Evolutionary conservation across 106 monocot species (phyloP).

Genomic region (Allium sativum): DNA sequence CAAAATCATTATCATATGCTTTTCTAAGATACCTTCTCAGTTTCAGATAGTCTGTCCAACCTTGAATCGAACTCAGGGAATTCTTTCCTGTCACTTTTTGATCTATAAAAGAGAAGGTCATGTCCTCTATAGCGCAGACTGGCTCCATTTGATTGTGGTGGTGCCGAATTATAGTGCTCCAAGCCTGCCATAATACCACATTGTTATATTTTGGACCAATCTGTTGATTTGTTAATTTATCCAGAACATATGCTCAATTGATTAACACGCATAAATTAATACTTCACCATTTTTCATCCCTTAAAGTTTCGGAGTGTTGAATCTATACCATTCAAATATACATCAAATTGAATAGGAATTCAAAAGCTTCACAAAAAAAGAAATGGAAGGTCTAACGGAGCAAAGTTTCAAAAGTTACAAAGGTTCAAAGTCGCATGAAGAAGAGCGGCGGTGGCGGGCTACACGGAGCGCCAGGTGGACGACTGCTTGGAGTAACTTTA

Average conservation of each 20-base stretch:
- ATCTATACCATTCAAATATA: background rate
- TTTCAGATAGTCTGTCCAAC: constrained; percentile 62
- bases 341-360: background rate
- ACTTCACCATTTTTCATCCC: background rate
- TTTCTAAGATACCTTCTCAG: constrained; percentile 47
- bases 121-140: constrained; percentile 19
- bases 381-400: background rate
- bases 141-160: constrained; percentile 19
- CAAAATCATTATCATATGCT: background rate
- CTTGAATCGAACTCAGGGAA: constrained; percentile 30
- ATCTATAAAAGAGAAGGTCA: constrained; percentile 29
- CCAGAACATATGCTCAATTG: background rate
- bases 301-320: background rate
- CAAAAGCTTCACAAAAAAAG: background rate
- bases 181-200: constrained; percentile 19
- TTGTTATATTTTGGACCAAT: background rate
- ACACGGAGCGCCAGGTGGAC: too few species aligned
- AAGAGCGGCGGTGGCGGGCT: too few species aligned
- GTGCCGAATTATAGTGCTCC: constrained; percentile 48
- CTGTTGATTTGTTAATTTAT: background rate
- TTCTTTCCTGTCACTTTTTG: constrained; percentile 37
- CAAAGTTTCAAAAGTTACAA: background rate
- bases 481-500: too few species aligned
- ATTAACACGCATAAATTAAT: background rate
- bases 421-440: too few species aligned